Evolutionary conservation across 345 rosid species (phyloP).

Genomic region (Turnera subulata): DNA sequence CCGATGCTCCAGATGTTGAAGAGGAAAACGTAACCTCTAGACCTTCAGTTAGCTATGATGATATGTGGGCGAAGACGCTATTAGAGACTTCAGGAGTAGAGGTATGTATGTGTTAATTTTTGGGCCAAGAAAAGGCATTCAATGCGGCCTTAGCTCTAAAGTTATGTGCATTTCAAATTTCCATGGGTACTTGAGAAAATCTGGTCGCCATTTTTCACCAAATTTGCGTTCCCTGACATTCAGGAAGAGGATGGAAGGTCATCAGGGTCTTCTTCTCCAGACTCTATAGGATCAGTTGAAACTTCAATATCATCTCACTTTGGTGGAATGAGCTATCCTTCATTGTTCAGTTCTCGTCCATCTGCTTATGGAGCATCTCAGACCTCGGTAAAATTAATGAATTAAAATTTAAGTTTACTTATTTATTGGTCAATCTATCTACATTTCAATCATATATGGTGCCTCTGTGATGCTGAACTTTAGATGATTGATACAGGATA

Average conservation of each 20-base stretch:
- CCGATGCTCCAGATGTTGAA: conserved; percentile 99
- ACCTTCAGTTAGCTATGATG: conserved; percentile 94
- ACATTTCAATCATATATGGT: too few species aligned
- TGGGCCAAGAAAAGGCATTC: not conserved
- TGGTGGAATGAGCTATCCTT: conserved; percentile 97
- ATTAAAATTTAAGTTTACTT: too few species aligned
- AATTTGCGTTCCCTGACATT: conserved; percentile 5
- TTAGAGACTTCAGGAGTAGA: conserved; percentile 80
- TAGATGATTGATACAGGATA: too few species aligned
- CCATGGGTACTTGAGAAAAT: conserved; percentile 4
- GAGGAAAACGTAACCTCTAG: conserved; percentile 83
- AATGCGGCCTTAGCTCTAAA: conserved; percentile 4
- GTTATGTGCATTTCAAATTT: not conserved
- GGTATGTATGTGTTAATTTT: conserved; percentile 30
- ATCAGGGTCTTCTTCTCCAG: conserved; percentile 93
- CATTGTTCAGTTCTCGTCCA: conserved; percentile 88
- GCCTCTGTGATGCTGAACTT: too few species aligned
- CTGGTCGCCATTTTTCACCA: not conserved
- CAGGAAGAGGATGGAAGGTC: conserved; percentile 97
- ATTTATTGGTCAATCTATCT: too few species aligned
- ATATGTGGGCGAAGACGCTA: conserved; percentile 99
- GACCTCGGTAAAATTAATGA: conserved; percentile 45
- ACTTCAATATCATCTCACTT: conserved; percentile 97
- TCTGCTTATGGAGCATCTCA: conserved; percentile 52
- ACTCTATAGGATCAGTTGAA: conserved; percentile 92